Evolutionary conservation across 106 monocot genomes (phyloP).

Genomic region (Dioscorea alata): DNA sequence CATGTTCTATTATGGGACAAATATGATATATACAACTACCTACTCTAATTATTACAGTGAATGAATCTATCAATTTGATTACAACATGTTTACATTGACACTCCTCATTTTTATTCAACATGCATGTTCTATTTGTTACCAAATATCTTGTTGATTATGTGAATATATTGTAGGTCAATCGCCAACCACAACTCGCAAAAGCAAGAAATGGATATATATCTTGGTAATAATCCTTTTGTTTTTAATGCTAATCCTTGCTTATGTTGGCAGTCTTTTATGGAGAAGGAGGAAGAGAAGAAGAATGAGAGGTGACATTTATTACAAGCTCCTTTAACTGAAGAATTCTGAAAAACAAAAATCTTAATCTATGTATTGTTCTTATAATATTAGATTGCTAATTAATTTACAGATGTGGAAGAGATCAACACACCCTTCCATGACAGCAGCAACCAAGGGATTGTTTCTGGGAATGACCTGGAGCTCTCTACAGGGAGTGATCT

Average conservation of each 20-base stretch:
- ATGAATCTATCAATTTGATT: no score
- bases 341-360: neutral
- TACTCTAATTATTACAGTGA: no score
- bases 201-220: no score
- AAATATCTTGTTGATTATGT: no score
- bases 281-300: constrained; percentile 3
- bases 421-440: neutral
- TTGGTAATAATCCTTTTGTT: neutral
- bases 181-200: no score
- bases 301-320: neutral
- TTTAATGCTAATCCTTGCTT: neutral
- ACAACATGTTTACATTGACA: no score
- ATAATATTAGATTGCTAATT: neutral
- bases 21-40: no score
- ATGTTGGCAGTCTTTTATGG: neutral
- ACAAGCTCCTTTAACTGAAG: neutral
- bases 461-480: no score
- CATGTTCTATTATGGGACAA: no score
- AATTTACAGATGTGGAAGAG: neutral
- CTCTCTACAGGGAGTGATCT: neutral
- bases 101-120: no score
- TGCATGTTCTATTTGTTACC: no score
- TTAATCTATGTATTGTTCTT: neutral
- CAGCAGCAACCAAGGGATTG: neutral
- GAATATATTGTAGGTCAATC: no score